phyloP scores from a whole-genome alignment of 352 stramenopile species.

The Phytophthora cryptogea region DNA sequence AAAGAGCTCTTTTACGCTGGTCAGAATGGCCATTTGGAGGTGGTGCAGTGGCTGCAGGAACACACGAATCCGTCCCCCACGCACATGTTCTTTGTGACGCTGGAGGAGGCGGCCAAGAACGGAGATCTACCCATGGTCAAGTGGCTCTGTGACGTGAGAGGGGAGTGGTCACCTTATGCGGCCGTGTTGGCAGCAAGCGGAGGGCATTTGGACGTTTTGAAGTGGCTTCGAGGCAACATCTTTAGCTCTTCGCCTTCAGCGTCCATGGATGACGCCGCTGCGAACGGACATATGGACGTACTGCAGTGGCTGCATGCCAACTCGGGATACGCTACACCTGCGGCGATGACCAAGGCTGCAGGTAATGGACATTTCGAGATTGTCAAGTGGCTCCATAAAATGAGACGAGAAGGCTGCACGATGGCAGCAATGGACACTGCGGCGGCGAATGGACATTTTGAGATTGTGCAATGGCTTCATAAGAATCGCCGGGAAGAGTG shows the following conservation, averaged over 20 bases:
- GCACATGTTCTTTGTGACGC: conserved; percentile 47
- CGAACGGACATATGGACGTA: conserved; percentile 27
- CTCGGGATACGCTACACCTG: conserved; percentile 18
- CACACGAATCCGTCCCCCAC: conserved; percentile 40
- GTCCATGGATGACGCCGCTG: conserved; percentile 37
- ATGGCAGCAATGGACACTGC: conserved; percentile 32
- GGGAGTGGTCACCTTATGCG: conserved; percentile 38
- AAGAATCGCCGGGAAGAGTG: conserved; percentile 30
- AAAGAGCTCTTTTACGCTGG: conserved; percentile 46
- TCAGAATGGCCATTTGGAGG: conserved; percentile 32
- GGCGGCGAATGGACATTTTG: conserved; percentile 27
- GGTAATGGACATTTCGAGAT: conserved; percentile 29
- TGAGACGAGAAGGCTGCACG: conserved; percentile 35
- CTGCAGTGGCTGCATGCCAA: conserved; percentile 35
- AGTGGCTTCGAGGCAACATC: conserved; percentile 32
- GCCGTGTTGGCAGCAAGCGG: conserved; percentile 35
- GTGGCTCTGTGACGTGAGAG: conserved; percentile 38
- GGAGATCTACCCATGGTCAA: conserved; percentile 39
- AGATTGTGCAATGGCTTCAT: conserved; percentile 37
- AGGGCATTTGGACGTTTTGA: conserved; percentile 39
- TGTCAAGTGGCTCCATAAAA: conserved; percentile 37
- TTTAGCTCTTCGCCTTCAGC: conserved; percentile 23
- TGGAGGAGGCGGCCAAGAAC: conserved; percentile 39
- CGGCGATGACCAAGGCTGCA: conserved; percentile 37
- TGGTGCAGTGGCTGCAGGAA: conserved; percentile 44